Conservation (phyloP, 1,284 basidiomycete species). For the Singerocomus inundabilis region DNA sequence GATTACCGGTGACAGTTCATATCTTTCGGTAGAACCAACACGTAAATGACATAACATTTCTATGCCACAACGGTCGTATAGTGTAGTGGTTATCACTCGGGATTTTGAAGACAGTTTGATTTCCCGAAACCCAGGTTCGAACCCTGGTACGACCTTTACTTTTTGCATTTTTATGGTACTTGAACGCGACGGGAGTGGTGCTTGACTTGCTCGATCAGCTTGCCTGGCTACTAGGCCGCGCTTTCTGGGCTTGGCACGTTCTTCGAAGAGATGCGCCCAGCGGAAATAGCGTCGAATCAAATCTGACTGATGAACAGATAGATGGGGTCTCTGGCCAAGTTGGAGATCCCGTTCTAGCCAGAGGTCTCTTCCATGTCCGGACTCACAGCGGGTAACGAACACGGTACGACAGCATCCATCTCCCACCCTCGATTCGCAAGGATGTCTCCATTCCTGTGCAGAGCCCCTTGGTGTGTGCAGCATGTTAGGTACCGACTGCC, state of each 20-base stretch:
- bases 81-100: slow-evolving; percentile 40
- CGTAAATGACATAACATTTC: not conserved
- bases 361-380: not conserved
- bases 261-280: too few relatives aligned
- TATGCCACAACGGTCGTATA: slow-evolving; percentile 27
- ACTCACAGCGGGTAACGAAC: not conserved
- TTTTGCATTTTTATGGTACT: slow-evolving; percentile 3
- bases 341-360: not conserved
- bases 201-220: not conserved
- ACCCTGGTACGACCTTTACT: slow-evolving; percentile 35
- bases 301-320: too few relatives aligned
- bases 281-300: too few relatives aligned
- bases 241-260: too few relatives aligned
- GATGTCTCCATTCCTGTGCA: slow-evolving; percentile 9
- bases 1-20: not conserved
- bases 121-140: slow-evolving; percentile 40
- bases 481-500: not conserved
- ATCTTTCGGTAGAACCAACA: too few relatives aligned
- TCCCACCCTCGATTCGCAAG: not conserved
- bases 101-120: slow-evolving; percentile 28
- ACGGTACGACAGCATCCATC: too few relatives aligned
- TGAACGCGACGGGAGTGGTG: too few relatives aligned
- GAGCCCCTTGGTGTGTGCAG: not conserved
- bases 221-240: too few relatives aligned
- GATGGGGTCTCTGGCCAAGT: not conserved